These are phyloP conservation scores for Fraxinus sp. DNA, from an alignment of 305 asterid species.

Conservation along the genomic window DNA sequence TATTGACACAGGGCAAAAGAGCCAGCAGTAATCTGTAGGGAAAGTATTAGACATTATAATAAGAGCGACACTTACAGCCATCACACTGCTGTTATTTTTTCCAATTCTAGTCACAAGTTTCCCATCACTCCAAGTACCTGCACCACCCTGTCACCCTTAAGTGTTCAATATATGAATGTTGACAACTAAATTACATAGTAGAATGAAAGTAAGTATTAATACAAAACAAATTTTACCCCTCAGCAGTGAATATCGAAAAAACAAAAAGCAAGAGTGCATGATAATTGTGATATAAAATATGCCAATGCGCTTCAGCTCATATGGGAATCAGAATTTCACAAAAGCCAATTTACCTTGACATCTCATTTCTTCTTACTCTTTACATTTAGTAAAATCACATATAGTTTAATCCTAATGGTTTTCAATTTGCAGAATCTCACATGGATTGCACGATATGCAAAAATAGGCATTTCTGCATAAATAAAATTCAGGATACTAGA, in stretches of 20 bases:
- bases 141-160: conserved; percentile 99
- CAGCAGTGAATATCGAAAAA: not conserved
- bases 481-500: conserved; percentile 29
- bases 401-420: conserved; percentile 3
- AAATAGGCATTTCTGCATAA: conserved; percentile 2
- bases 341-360: not conserved
- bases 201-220: not conserved
- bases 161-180: conserved; percentile 55
- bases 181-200: conserved; percentile 18
- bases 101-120: conserved; percentile 97
- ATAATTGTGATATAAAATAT: not conserved
- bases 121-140: conserved; percentile 98
- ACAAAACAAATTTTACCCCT: not conserved
- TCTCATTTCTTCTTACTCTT: not conserved
- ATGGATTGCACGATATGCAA: conserved; percentile 13
- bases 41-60: not conserved
- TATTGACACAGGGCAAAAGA: conserved; percentile 20
- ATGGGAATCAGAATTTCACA: not conserved
- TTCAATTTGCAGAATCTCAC: conserved; percentile 17
- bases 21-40: not conserved
- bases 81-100: conserved; percentile 70
- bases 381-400: not conserved
- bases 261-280: not conserved
- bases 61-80: conserved; percentile 49
- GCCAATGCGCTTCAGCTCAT: not conserved